Evolutionary conservation across 1,284 basidiomycete genomes (phyloP).

Genomic region (Singerocomus inundabilis): DNA sequence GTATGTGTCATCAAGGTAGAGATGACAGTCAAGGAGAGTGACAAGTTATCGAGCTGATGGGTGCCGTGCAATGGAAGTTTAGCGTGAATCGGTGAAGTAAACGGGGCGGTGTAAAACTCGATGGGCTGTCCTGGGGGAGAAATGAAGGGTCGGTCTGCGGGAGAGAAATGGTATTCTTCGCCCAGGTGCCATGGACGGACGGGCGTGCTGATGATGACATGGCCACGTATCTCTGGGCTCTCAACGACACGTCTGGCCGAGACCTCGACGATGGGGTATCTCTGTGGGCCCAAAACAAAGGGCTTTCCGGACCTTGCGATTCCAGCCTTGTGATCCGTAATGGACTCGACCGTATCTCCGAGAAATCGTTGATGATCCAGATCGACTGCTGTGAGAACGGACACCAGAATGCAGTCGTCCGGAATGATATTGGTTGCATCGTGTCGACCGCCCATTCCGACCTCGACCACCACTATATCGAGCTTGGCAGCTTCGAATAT

Average conservation of each 20-base stretch:
- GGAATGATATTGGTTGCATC: slow-evolving; percentile 94
- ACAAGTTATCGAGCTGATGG: slow-evolving; percentile 83
- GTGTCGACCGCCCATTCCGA: slow-evolving; percentile 89
- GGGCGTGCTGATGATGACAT: slow-evolving; percentile 37
- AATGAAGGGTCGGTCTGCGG: slow-evolving; percentile 34
- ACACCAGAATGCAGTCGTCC: slow-evolving; percentile 68
- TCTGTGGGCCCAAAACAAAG: slow-evolving; percentile 76
- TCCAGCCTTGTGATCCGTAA: slow-evolving; percentile 82
- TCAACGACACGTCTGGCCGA: slow-evolving; percentile 43
- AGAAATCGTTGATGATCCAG: slow-evolving; percentile 92
- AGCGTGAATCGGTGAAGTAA: slow-evolving; percentile 38
- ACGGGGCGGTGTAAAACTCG: slow-evolving; percentile 41
- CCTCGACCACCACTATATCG: slow-evolving; percentile 88
- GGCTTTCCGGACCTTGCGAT: slow-evolving; percentile 73
- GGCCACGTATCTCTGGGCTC: slow-evolving; percentile 36
- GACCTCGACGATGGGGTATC: slow-evolving; percentile 48
- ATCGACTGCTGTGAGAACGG: slow-evolving; percentile 83
- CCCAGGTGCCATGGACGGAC: slow-evolving; percentile 22
- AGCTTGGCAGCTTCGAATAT: slow-evolving; percentile 68
- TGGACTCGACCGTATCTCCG: slow-evolving; percentile 72
- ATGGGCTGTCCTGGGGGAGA: slow-evolving; percentile 47
- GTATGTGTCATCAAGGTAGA: slow-evolving; percentile 55
- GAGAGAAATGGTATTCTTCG: slow-evolving; percentile 37
- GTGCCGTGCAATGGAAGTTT: slow-evolving; percentile 68
- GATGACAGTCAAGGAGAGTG: slow-evolving; percentile 66